Percentiles rank a stretch among this genome's conserved stretches.
Conservation (phyloP, 768 basidiomycete genomes). For the Rhizopogon rudus region DNA sequence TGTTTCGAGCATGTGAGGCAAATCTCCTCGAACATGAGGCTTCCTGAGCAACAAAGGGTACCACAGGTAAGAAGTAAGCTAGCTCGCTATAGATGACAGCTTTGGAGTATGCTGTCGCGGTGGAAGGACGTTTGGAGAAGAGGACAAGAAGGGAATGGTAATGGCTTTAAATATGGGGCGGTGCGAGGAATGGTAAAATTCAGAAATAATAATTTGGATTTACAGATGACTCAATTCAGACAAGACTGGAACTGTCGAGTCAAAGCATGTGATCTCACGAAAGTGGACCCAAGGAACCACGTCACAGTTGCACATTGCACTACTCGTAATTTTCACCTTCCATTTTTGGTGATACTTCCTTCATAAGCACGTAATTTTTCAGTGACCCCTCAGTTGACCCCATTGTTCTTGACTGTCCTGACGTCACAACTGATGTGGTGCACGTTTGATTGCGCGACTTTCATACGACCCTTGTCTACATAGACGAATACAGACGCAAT, state of each 20-base stretch:
- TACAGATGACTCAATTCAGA: slow-evolving; percentile 29
- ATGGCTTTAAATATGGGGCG: slow-evolving; percentile 29
- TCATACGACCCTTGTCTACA: neutral
- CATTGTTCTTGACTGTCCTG: too few relatives aligned
- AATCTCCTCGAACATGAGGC: slow-evolving; percentile 72
- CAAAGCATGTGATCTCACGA: slow-evolving; percentile 4
- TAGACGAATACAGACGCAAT: neutral
- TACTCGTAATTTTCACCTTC: neutral
- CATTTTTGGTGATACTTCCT: too few relatives aligned
- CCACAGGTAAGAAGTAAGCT: neutral
- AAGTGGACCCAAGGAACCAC: slow-evolving; percentile 1
- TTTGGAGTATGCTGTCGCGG: slow-evolving; percentile 1
- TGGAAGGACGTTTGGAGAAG: slow-evolving; percentile 16
- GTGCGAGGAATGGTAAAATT: slow-evolving; percentile 34
- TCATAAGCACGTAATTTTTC: neutral
- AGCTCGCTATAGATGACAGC: neutral
- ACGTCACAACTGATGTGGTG: neutral
- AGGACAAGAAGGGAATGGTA: slow-evolving; percentile 11
- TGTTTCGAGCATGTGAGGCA: slow-evolving; percentile 71
- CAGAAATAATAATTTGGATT: slow-evolving; percentile 23
- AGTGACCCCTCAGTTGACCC: too few relatives aligned
- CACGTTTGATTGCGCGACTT: slow-evolving; percentile 14
- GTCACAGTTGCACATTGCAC: neutral
- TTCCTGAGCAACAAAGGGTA: slow-evolving; percentile 6
- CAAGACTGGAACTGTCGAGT: slow-evolving; percentile 12